These are phyloP conservation scores for Starmera caribaea DNA, from an alignment of 805 yeast species.

Conservation along the genomic window DNA sequence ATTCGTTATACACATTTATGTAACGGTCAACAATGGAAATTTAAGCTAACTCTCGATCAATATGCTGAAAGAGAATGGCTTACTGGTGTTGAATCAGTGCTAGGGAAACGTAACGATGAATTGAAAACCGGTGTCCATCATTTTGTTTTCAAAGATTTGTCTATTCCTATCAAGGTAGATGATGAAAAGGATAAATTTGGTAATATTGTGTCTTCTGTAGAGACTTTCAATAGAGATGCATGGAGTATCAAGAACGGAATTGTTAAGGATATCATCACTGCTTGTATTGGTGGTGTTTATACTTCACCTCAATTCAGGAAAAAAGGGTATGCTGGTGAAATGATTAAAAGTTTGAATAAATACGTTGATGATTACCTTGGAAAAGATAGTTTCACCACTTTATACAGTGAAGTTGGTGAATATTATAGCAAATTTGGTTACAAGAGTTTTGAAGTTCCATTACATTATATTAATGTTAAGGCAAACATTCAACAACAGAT, in stretches of 20 bases:
- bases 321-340: constrained; percentile 42
- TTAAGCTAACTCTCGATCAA: constrained; percentile 21
- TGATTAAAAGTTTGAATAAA: constrained; percentile 31
- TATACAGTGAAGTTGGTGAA: constrained; percentile 69
- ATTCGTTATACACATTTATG: constrained; percentile 25
- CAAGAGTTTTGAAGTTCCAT: constrained; percentile 28
- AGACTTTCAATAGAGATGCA: constrained; percentile 28
- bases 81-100: constrained; percentile 19
- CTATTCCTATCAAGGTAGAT: constrained; percentile 13
- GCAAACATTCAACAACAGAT: constrained; percentile 8
- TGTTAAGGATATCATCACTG: constrained; percentile 21
- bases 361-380: constrained; percentile 24
- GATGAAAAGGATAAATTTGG: constrained; percentile 13
- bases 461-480: constrained; percentile 19
- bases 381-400: constrained; percentile 25
- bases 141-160: constrained; percentile 22
- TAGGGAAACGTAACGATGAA: constrained; percentile 13
- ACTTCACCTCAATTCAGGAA: constrained; percentile 39
- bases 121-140: constrained; percentile 24
- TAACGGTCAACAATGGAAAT: constrained; percentile 26
- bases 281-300: constrained; percentile 51
- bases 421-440: constrained; percentile 61
- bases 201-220: constrained; percentile 32
- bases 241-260: constrained; percentile 19
- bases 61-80: constrained; percentile 27